Conservation (phyloP, 495 filamentous ascomycete genomes). For the Talaromyces wortmannii region DNA sequence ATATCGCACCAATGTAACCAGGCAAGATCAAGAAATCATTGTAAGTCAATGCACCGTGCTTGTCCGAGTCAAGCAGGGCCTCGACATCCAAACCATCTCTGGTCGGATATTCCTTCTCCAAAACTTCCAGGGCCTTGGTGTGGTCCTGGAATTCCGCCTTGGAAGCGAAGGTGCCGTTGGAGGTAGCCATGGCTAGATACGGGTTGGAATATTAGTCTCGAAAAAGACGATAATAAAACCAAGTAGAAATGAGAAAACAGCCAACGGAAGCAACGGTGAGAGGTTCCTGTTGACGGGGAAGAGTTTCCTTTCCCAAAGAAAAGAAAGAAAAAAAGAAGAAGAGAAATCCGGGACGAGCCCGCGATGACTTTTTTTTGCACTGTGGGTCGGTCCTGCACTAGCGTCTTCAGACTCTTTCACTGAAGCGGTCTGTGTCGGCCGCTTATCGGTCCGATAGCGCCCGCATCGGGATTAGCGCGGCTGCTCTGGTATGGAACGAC, state of each 20-base stretch:
- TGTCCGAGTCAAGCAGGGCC: conserved; percentile 78
- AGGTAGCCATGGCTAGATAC: conserved; percentile 57
- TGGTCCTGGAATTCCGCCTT: conserved; percentile 46
- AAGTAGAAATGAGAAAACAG: conserved; percentile 17
- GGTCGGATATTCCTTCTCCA: conserved; percentile 63
- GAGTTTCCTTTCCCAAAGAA: conserved; percentile 49
- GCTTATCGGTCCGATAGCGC: background rate
- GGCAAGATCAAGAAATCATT: conserved; percentile 67
- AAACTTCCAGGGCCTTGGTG: conserved; percentile 66
- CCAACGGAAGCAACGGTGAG: conserved; percentile 37
- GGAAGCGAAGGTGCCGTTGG: conserved; percentile 50
- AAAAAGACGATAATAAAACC: conserved; percentile 1
- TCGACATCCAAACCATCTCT: conserved; percentile 80
- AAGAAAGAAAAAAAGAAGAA: conserved; percentile 42
- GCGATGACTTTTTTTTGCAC: conserved; percentile 6
- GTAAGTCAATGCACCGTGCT: conserved; percentile 83
- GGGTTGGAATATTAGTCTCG: conserved; percentile 15
- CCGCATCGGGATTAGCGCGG: too few relatives aligned
- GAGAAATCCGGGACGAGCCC: background rate
- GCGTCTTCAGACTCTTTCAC: conserved; percentile 18
- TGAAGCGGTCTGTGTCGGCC: conserved; percentile 17
- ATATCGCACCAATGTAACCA: conserved; percentile 55
- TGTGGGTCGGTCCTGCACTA: background rate
- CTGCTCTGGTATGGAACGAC: too few relatives aligned
- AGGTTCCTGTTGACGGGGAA: conserved; percentile 46